Base-by-base conservation (phyloP, 495 filamentous ascomycete species). In the Ramalina intermedia region DNA sequence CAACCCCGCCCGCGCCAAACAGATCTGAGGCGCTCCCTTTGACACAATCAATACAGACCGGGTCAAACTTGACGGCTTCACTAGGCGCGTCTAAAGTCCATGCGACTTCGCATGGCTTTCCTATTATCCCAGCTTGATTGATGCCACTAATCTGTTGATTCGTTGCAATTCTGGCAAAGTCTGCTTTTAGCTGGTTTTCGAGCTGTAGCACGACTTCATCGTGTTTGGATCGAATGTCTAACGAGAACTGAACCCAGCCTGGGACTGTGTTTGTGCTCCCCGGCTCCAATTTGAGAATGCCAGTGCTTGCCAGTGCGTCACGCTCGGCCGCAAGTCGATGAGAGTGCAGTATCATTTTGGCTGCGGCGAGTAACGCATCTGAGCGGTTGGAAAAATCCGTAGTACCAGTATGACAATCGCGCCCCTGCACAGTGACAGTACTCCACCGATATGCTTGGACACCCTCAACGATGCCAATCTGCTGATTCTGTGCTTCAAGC, bases 181-280 rank as follows among this genome's bases (percentile, higher is more conserved):
- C 75, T 4, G 55, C 51, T 21, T 62, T 67, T 55, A 81, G 63
- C 33, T 68, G 56, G n/a, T 69, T 55, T 55, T 81, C 75, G n/a
- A 85, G 63, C 21, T 63, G 58, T 7, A 69, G 64, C 3, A 88
- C 66, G 5, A 70, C 71, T 17, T 62, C 65, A 52, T 83, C 78
- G 36, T 75, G 61, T 0, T 75, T 75, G 0, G 78, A 72, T 17
- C 85, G 78, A 41, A 89, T 73, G 54, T 91, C 85, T 13, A 89
- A 70, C 11, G 71, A 77, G 59, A 88, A 87, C 37, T 69, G 70
- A 35, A 86, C 84, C 9, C 62, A 57, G 0, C 81, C 81, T 0
- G 84, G 83, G 3, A 88, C 80, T 0, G 85, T 89, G 61, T 88
- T 88, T 16, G 82, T 82, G 49, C 70, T 77, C 6, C 81, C 80